These are phyloP conservation scores for Cardamine resedifolia DNA, from an alignment of 345 rosid genomes.

Conservation along the genomic window DNA sequence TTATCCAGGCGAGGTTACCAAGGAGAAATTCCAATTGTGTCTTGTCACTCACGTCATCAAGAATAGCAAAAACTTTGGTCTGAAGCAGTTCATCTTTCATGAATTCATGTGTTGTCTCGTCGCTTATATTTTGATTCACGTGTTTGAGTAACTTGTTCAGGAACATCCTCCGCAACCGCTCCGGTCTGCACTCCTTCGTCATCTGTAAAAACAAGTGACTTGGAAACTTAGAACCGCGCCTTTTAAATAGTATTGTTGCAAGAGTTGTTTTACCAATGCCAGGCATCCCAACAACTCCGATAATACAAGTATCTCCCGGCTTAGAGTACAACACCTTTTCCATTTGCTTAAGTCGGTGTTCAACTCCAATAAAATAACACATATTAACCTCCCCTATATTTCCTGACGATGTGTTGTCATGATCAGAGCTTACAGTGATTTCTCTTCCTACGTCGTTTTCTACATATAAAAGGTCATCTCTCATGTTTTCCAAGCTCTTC, in stretches of 20 bases:
- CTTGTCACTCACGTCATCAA: slow-evolving; percentile 1
- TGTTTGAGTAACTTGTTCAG: too few relatives aligned
- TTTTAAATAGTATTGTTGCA: not conserved
- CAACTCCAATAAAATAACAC: too few relatives aligned
- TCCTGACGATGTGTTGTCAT: too few relatives aligned
- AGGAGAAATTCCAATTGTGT: slow-evolving; percentile 2
- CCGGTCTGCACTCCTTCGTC: not conserved
- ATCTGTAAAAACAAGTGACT: not conserved
- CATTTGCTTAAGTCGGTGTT: too few relatives aligned
- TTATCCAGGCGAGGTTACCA: not conserved
- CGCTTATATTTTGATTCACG: not conserved
- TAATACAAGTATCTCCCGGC: too few relatives aligned
- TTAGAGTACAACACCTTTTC: too few relatives aligned
- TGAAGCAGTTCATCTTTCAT: not conserved
- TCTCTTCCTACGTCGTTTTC: too few relatives aligned
- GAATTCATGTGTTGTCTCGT: not conserved
- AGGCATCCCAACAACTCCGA: slow-evolving; percentile 23
- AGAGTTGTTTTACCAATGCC: slow-evolving; percentile 27
- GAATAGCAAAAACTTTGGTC: slow-evolving; percentile 1
- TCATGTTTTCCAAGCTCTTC: too few relatives aligned
- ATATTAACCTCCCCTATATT: too few relatives aligned
- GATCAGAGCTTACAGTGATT: too few relatives aligned
- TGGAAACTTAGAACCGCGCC: not conserved
- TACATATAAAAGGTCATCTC: too few relatives aligned
- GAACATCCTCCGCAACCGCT: too few relatives aligned